phyloP scores from a whole-genome alignment of 2,329 filamentous ascomycete genomes.

The Nannizziopsis barbatae region DNA sequence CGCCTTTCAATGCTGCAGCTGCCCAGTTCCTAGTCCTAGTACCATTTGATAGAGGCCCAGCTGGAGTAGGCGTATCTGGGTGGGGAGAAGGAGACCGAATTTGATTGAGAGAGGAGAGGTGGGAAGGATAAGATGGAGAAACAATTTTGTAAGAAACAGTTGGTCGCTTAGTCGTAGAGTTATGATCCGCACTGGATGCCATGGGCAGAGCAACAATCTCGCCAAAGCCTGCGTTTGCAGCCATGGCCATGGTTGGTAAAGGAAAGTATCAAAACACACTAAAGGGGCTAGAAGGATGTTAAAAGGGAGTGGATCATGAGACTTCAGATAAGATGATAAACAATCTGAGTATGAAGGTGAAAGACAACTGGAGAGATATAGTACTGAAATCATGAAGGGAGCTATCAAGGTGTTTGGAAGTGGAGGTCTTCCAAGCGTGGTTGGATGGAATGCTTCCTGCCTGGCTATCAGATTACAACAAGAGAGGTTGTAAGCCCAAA shows the following conservation, averaged over 20 bases:
- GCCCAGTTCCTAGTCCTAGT: constrained; percentile 13
- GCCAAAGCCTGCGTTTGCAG: not conserved
- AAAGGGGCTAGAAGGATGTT: too few relatives aligned
- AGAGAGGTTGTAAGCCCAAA: too few relatives aligned
- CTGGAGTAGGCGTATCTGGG: constrained; percentile 12
- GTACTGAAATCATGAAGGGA: too few relatives aligned
- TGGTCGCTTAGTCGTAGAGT: not conserved
- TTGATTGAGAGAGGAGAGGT: not conserved
- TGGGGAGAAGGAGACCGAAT: not conserved
- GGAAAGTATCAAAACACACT: not conserved
- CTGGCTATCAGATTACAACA: too few relatives aligned
- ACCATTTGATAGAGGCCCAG: not conserved
- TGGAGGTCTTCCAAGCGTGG: too few relatives aligned
- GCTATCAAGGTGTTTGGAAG: too few relatives aligned
- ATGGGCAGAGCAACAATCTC: not conserved
- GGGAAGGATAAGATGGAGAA: not conserved
- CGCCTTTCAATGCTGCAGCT: constrained; percentile 9
- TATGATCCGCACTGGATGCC: not conserved
- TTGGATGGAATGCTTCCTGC: too few relatives aligned
- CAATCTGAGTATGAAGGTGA: too few relatives aligned
- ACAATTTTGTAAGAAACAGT: constrained; percentile 1
- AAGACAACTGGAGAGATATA: too few relatives aligned
- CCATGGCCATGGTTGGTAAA: not conserved
- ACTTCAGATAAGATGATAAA: too few relatives aligned
- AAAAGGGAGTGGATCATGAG: too few relatives aligned